phyloP scores from a whole-genome alignment of 225 moss, liverwort and hornwort genomes.

The Climacium dendroides region DNA sequence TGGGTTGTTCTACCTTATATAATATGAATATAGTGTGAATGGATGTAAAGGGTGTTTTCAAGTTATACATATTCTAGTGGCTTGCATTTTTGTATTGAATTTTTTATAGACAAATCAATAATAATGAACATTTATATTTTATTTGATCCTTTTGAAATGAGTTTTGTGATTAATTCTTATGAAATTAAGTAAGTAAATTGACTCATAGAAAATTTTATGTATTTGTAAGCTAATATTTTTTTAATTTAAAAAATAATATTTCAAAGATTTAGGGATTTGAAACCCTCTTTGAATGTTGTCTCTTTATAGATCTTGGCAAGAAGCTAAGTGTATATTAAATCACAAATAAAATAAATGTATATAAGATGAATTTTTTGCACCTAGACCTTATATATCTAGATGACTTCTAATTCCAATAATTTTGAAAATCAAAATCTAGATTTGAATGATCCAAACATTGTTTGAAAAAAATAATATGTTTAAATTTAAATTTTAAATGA shows the following conservation, averaged over 20 bases:
- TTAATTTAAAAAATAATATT: not conserved
- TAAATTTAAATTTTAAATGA: not conserved
- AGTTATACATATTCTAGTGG: not conserved
- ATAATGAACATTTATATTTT: not conserved
- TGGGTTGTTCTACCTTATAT: no score
- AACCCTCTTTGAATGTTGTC: accelerated
- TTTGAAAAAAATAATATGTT: not conserved
- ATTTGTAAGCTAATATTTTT: not conserved
- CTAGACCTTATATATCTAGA: accelerated
- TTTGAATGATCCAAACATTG: not conserved
- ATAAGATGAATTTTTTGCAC: not conserved
- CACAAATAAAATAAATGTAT: not conserved
- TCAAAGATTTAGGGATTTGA: accelerated
- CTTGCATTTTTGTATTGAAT: not conserved
- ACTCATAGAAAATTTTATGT: not conserved
- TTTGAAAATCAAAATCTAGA: not conserved
- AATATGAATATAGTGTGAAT: no score
- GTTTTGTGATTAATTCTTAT: not conserved
- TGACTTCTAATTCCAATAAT: not conserved
- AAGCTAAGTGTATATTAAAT: not conserved
- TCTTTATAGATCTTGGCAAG: not conserved
- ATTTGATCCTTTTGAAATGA: not conserved
- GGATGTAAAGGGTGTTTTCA: not conserved
- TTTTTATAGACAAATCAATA: not conserved
- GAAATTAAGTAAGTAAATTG: not conserved